phyloP scores from a whole-genome alignment of 768 basidiomycete species.

The Leccinum disarticulatum region DNA sequence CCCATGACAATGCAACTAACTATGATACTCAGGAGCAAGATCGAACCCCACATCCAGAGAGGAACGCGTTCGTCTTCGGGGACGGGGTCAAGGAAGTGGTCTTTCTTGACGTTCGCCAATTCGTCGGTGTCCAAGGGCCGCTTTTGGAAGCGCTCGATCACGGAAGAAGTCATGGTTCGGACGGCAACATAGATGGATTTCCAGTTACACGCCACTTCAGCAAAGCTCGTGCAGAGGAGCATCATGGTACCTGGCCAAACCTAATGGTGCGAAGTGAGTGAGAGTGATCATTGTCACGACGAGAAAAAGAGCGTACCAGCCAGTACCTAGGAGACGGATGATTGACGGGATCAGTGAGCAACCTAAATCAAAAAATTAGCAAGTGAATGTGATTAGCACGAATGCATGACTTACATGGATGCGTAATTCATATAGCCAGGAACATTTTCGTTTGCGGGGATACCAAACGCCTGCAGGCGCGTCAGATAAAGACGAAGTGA shows the following conservation, averaged over 20 bases:
- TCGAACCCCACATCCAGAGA: slow-evolving; percentile 51
- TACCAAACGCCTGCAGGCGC: neutral
- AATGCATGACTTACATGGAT: slow-evolving; percentile 13
- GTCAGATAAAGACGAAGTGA: too few species aligned
- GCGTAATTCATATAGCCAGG: slow-evolving; percentile 28
- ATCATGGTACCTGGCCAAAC: slow-evolving; percentile 39
- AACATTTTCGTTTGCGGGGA: neutral
- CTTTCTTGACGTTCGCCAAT: slow-evolving; percentile 14
- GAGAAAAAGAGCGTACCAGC: slow-evolving; percentile 32
- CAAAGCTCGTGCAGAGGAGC: slow-evolving; percentile 50
- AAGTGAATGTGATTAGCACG: neutral
- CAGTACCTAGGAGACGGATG: slow-evolving; percentile 57
- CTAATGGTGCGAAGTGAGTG: slow-evolving; percentile 6
- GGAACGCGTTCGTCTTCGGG: slow-evolving; percentile 57
- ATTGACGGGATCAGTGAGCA: slow-evolving; percentile 44
- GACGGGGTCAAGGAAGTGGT: slow-evolving; percentile 51
- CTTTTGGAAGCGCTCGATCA: slow-evolving; percentile 9
- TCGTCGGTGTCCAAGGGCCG: neutral
- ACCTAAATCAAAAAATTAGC: slow-evolving; percentile 21
- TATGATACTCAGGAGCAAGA: slow-evolving; percentile 47
- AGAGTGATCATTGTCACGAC: neutral
- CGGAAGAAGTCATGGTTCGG: neutral
- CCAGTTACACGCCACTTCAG: slow-evolving; percentile 27
- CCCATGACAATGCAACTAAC: slow-evolving; percentile 53
- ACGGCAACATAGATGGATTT: slow-evolving; percentile 18